These are phyloP conservation scores for Fusarium incarnatum DNA, from an alignment of 2,329 filamentous ascomycete genomes.

Conservation along the genomic window DNA sequence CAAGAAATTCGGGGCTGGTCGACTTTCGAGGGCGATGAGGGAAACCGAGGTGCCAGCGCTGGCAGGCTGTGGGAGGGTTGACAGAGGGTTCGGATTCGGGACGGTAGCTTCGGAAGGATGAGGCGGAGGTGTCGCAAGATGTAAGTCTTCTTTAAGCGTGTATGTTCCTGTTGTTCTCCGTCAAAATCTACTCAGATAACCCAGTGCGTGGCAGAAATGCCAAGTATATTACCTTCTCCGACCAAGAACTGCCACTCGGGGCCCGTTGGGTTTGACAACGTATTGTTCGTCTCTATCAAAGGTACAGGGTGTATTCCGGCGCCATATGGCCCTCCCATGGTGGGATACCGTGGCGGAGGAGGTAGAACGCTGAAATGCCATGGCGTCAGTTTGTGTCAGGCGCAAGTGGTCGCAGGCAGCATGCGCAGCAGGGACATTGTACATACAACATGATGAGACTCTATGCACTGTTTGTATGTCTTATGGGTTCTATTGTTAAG, in stretches of 20 bases:
- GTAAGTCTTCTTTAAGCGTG: conserved; percentile 87
- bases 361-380: conserved; percentile 76
- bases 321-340: conserved; percentile 73
- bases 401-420: conserved; percentile 21
- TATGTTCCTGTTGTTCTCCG: conserved; percentile 76
- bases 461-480: background rate
- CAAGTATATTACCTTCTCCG: conserved; percentile 77
- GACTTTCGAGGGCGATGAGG: conserved; percentile 76
- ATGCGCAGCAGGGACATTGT: background rate
- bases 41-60: conserved; percentile 87
- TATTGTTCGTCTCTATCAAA: conserved; percentile 95
- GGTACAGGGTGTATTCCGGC: conserved; percentile 74
- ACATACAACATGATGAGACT: conserved; percentile 46
- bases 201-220: background rate
- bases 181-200: conserved; percentile 30
- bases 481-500: background rate
- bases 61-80: conserved; percentile 85
- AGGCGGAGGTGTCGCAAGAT: conserved; percentile 91
- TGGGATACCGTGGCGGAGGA: conserved; percentile 86
- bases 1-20: conserved; percentile 63
- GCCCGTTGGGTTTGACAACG: conserved; percentile 80
- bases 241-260: conserved; percentile 91
- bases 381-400: conserved; percentile 36
- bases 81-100: conserved; percentile 89
- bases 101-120: conserved; percentile 94